phyloP scores from a whole-genome alignment of 78 protist species.

The Dictyostelium purpureum region DNA sequence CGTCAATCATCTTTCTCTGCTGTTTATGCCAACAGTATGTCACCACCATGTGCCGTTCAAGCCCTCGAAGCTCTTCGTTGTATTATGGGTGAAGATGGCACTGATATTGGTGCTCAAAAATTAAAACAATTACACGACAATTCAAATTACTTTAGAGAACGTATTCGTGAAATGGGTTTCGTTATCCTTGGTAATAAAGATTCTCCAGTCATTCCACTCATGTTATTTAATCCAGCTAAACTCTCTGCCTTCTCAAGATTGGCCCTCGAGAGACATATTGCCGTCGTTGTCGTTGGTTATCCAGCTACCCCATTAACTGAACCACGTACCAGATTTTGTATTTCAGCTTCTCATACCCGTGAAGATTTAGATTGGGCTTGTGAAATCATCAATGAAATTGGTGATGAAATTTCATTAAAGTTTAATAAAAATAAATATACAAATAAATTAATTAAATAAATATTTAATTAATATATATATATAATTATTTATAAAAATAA shows the following conservation, averaged over 20 bases:
- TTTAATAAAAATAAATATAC: neutral
- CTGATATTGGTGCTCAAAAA: constrained; percentile 69
- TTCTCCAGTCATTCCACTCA: constrained; percentile 97
- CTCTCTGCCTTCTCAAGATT: constrained; percentile 89
- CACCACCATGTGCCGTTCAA: constrained; percentile 89
- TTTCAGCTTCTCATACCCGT: constrained; percentile 94
- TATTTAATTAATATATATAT: neutral
- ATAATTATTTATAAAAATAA: too few species aligned
- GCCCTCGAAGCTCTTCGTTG: constrained; percentile 24
- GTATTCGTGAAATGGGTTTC: constrained; percentile 83
- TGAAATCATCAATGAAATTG: constrained; percentile 68
- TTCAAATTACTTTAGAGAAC: constrained; percentile 85
- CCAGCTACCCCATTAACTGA: constrained; percentile 98
- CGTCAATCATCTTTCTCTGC: constrained; percentile 2
- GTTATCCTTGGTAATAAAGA: constrained; percentile 89
- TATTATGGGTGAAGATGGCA: constrained; percentile 83
- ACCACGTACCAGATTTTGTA: constrained; percentile 97
- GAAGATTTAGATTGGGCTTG: constrained; percentile 92
- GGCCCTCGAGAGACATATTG: constrained; percentile 88
- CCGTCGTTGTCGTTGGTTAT: constrained; percentile 99
- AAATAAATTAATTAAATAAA: neutral
- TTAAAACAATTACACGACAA: constrained; percentile 88
- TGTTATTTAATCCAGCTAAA: constrained; percentile 95
- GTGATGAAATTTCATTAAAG: constrained; percentile 26
- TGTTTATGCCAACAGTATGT: constrained; percentile 89